Conservation (phyloP, 2,329 filamentous ascomycete species). For the Paecilomyces variotii region DNA sequence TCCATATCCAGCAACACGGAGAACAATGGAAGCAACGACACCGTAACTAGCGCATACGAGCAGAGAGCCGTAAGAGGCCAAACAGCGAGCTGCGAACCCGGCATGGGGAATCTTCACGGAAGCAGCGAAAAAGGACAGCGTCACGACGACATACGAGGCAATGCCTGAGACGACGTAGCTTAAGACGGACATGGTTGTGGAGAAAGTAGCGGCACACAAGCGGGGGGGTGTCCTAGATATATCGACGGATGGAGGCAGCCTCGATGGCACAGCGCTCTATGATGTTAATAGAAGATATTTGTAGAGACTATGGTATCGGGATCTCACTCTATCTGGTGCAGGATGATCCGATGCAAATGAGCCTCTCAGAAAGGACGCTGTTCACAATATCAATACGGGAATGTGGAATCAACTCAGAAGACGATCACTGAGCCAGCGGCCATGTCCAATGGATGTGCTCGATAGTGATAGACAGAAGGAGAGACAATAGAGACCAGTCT, state of each 20-base stretch:
- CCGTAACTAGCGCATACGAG: conserved; percentile 59
- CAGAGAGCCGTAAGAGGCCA: conserved; percentile 39
- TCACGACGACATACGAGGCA: conserved; percentile 56
- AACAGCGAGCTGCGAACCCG: conserved; percentile 39
- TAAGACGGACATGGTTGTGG: conserved; percentile 53
- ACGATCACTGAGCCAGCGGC: neutral
- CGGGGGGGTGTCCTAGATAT: neutral
- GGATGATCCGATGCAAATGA: neutral
- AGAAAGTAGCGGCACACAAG: conserved; percentile 27
- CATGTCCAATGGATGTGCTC: conserved; percentile 1
- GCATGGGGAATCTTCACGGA: conserved; percentile 35
- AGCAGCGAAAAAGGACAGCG: conserved; percentile 41
- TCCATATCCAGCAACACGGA: conserved; percentile 64
- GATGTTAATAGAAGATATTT: conserved; percentile 2
- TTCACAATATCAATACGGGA: neutral
- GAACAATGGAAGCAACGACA: conserved; percentile 61
- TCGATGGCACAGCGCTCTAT: conserved; percentile 1
- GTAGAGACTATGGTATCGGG: neutral
- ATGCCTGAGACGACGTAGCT: conserved; percentile 53
- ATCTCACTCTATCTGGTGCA: neutral
- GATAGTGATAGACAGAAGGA: conserved; percentile 7
- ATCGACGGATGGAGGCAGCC: conserved; percentile 12
- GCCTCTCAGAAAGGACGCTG: neutral
- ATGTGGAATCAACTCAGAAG: neutral
- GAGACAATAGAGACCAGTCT: conserved; percentile 6